Evolutionary conservation across 2,329 filamentous ascomycete genomes (phyloP), one percentile per base, ranked within the genome.

Genomic region (Beauveria bassiana): DNA sequence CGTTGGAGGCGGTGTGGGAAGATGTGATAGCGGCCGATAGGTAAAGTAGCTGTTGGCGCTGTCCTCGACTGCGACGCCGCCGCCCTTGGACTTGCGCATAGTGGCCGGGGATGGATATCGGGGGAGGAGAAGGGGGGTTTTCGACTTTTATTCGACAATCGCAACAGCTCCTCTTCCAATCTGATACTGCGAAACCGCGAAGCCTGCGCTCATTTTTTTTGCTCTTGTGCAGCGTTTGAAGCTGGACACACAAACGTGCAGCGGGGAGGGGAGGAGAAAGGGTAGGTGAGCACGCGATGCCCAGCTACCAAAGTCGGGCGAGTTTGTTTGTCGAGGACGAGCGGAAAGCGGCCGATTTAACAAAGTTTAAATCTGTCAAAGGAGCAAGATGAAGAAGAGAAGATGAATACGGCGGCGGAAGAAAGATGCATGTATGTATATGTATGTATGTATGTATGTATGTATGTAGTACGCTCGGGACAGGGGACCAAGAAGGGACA

Each of bases 1-100:
- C 50, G 83, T 86, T 12, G 80, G 80, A 50, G 86, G 86, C 64
- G 86, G 86, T 58, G 86, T 89, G 24, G 86, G 86, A 24, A 89
- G 79, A 71, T 86, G 87, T 34, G 86, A 88, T 57, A 89, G 77
- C 10, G 86, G 86, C 53, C 84, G 81, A 72, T 88, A 89, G 65
- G 85, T 86, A 68, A 86, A 85, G 72, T 83, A 84, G 65, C 78
- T 34, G 31, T 14, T 78, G 63, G 79, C 77, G 61, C 81, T 78
- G 67, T 81, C 76, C 49, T 68, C 67, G 59, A 66, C 66, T 61
- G 66, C 67, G 59, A 49, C 31, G 31, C 31, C 57, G 31, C 31
- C 57, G 34, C 62, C 62, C 28, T 63, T 64, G 51, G 63, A 64
- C 22, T 63, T 65, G 50, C 64, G 64, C 63, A 67, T 65, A 9